Percentiles rank a stretch among this genome's conserved stretches.
These are phyloP conservation scores for Chrysoporthe puriensis DNA, from an alignment of 2,329 filamentous ascomycete genomes.

Conservation along the genomic window DNA sequence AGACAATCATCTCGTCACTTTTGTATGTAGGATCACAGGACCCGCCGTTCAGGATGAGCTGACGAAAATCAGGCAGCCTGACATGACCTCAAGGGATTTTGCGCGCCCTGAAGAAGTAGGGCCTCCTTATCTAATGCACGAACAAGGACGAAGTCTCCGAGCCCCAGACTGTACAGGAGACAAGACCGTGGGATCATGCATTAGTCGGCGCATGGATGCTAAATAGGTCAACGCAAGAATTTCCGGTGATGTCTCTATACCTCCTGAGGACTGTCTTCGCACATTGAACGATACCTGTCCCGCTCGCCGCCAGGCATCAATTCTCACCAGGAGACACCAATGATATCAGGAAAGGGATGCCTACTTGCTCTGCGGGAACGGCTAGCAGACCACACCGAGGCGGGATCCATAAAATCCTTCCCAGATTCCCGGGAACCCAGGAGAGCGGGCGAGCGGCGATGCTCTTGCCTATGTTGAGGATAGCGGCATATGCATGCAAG, in stretches of 20 bases:
- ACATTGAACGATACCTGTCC: too few species aligned
- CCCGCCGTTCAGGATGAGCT: background rate
- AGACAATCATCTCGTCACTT: background rate
- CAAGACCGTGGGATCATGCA: constrained; percentile 3
- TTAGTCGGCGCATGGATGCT: background rate
- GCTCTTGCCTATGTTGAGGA: background rate
- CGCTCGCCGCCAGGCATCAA: background rate
- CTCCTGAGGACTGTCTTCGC: too few species aligned
- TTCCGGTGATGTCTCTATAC: too few species aligned
- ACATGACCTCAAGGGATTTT: background rate
- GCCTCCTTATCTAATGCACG: background rate
- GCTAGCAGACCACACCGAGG: constrained; percentile 2
- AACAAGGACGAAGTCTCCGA: background rate
- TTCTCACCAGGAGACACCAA: background rate
- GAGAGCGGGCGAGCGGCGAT: background rate
- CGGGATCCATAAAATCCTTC: constrained; percentile 26
- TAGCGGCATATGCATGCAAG: constrained; percentile 27
- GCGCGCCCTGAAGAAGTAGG: background rate
- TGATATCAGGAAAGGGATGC: background rate
- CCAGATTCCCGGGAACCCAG: constrained; percentile 28
- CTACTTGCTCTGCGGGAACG: background rate
- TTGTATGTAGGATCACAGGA: background rate
- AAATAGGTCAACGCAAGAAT: background rate
- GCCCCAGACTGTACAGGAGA: background rate
- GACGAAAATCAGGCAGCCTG: background rate